Evolutionary conservation across 2,329 filamentous ascomycete species (phyloP), one percentile per base, ranked within the genome.

Genomic region (Ceratocystis cubensis): DNA sequence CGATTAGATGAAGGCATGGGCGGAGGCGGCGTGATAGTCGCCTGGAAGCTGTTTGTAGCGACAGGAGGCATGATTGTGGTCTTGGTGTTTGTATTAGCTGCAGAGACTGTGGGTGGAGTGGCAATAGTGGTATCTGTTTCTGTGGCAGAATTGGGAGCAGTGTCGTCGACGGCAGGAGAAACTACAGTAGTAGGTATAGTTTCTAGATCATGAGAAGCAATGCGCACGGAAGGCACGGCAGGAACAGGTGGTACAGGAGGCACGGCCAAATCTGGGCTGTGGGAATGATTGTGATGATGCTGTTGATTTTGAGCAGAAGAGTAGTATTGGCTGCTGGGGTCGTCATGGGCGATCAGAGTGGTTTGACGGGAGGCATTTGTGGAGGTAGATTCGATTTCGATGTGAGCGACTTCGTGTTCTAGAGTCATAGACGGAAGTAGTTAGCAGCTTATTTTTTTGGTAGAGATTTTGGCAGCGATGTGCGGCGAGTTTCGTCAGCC

Each of bases 21-120:
- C 28, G 56, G 66, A 20, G 66, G 66, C 56, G 66, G 66, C 13
- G 66, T 67, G 20, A 67, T 22, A 4, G 66, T 67, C 15, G 66
- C 66, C 17, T 62, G 66, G n/a, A 67, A 67, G 20, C 53, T 46
- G 33, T 57, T 45, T 17, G 46, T 33, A 25, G 57, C 28, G 37
- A 50, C 22, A 4, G 65, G 33, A 25, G 64, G 57, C 25, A 57
- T 28, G 15, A 63, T 56, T 37, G 53, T 37, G 4, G 45, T 41
- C 57, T 64, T 44, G 41, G n/a, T 57, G 28, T 56, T 41, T 25
- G 13, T 59, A 20, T 56, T 33, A 46, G 57, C 28, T 17, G 41
- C 41, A 17, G n/a, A 44, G 6, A 20, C 33, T 30, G 59, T 25
- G 25, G 63, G 46, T 20, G 61, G 20, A 46, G 37, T 20, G 41